These are phyloP conservation scores for apple (Malus domestica) DNA, from an alignment of 306 rosid species.

Conservation along the genomic window ASM211411v1 NC_041801.1:234501-235000, in stretches of 20 bases:
- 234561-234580: not conserved
- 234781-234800: constrained; percentile 15
- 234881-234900: not conserved
- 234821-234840: not conserved
- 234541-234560: not conserved
- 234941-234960: too few species aligned
- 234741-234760: constrained; percentile 60
- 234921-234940: not conserved
- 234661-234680: not conserved
- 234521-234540: not conserved
- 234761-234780: constrained; percentile 91
- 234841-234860: not conserved
- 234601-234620: not conserved
- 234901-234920: not conserved
- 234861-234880: not conserved
- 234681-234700: constrained; percentile 15
- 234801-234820: not conserved
- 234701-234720: constrained; percentile 60
- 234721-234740: constrained; percentile 65
- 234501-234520: not conserved
- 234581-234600: not conserved
- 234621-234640: not conserved
- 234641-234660: not conserved
- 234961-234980: too few species aligned
- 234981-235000: too few species aligned